Percentiles rank a stretch among this genome's conserved stretches.
Conservation (phyloP, 2,329 filamentous ascomycete genomes). For the Curvularia hawaiiensis region DNA sequence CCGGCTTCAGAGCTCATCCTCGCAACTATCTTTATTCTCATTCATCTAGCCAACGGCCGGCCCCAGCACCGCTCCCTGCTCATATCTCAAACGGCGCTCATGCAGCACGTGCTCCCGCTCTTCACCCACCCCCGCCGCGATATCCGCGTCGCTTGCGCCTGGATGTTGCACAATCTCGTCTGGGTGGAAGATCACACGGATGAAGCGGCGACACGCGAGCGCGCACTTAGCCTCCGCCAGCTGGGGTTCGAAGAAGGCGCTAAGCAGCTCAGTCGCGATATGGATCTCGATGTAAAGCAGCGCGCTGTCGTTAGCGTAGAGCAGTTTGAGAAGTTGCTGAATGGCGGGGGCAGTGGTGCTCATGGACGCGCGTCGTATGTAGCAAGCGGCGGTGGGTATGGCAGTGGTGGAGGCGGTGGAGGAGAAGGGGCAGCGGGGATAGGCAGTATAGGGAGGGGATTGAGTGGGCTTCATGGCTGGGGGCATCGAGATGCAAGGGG, state of each 20-base stretch:
- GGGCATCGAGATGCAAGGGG: constrained; percentile 19
- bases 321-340: constrained; percentile 53
- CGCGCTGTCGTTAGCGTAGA: constrained; percentile 78
- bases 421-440: constrained; percentile 11
- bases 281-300: constrained; percentile 81
- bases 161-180: constrained; percentile 84
- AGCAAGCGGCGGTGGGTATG: constrained; percentile 13
- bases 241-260: constrained; percentile 71
- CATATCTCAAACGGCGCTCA: constrained; percentile 74
- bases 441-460: neutral
- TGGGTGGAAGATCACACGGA: constrained; percentile 79
- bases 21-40: constrained; percentile 79
- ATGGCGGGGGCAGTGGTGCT: neutral
- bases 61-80: constrained; percentile 72
- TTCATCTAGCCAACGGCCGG: constrained; percentile 84
- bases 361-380: constrained; percentile 12
- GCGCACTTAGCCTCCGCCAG: constrained; percentile 71
- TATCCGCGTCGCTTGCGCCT: constrained; percentile 79
- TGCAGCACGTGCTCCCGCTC: constrained; percentile 74
- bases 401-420: constrained; percentile 10
- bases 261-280: constrained; percentile 69
- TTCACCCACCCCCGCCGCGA: constrained; percentile 74
- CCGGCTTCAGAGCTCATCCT: constrained; percentile 68
- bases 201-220: constrained; percentile 65
- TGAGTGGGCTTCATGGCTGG: constrained; percentile 26